Percentiles rank a stretch among this genome's conserved stretches.
phyloP scores from a whole-genome alignment of 306 rosid species.

The cucumber (Cucumis sativus) region DNA sequence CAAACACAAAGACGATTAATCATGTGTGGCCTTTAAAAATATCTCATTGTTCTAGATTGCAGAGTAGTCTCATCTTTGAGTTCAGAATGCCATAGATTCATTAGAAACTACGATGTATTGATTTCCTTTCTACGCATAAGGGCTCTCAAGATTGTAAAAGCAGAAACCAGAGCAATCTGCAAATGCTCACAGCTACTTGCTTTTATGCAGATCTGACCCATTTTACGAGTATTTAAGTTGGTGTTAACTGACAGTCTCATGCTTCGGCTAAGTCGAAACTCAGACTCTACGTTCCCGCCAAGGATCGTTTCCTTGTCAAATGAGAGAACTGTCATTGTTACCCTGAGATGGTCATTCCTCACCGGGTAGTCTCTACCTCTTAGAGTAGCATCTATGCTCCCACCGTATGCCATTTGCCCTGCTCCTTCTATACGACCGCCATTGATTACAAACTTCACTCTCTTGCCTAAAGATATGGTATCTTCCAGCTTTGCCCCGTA shows the following conservation, averaged over 20 bases:
- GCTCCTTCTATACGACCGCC: constrained; percentile 58
- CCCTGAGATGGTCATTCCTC: constrained; percentile 49
- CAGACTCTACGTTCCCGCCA: constrained; percentile 66
- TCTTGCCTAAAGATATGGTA: constrained; percentile 59
- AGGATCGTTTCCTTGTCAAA: constrained; percentile 65
- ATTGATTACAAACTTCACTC: constrained; percentile 57
- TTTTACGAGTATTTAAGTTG: constrained; percentile 71
- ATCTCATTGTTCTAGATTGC: not conserved
- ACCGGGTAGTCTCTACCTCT: constrained; percentile 80
- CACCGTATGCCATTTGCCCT: constrained; percentile 75
- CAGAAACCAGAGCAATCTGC: constrained; percentile 58
- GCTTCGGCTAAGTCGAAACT: constrained; percentile 55
- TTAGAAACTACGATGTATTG: constrained; percentile 12
- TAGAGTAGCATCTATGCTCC: constrained; percentile 58
- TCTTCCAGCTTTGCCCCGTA: constrained; percentile 87
- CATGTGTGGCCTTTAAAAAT: not conserved
- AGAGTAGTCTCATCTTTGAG: not conserved
- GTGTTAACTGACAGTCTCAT: constrained; percentile 50
- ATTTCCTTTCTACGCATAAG: constrained; percentile 30
- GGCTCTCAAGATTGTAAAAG: constrained; percentile 50
- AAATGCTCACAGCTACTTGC: constrained; percentile 69
- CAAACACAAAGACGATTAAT: not conserved
- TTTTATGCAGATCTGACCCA: constrained; percentile 75
- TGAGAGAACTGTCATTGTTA: constrained; percentile 59
- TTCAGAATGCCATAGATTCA: not conserved